Conservation (phyloP, 2,329 filamentous ascomycete genomes). For the Blumeria graminis region DNA sequence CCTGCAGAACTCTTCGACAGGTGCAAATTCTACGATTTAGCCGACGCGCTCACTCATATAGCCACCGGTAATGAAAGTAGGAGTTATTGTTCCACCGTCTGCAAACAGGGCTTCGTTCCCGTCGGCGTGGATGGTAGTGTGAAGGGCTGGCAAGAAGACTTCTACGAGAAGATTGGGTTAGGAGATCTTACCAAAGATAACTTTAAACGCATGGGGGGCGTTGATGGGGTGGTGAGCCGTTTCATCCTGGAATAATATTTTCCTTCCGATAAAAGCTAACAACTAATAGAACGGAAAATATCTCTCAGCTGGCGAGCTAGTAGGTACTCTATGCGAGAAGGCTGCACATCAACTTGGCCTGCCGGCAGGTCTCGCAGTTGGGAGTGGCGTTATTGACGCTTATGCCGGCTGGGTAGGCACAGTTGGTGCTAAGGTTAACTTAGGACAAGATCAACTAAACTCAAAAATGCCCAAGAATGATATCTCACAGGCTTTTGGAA, state of each 20-base stretch:
- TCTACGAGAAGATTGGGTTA: conserved; percentile 69
- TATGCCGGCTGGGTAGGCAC: conserved; percentile 98
- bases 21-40: conserved; percentile 93
- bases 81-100: conserved; percentile 88
- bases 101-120: conserved; percentile 90
- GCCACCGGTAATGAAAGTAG: conserved; percentile 79
- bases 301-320: conserved; percentile 73
- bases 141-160: conserved; percentile 96
- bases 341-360: conserved; percentile 68
- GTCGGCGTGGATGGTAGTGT: conserved; percentile 94
- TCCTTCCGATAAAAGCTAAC: conserved; percentile 7
- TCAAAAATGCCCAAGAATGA: conserved; percentile 51
- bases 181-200: conserved; percentile 61
- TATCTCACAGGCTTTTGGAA: conserved; percentile 75
- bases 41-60: conserved; percentile 79
- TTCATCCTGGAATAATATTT: conserved; percentile 13
- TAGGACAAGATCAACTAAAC: conserved; percentile 42
- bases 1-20: conserved; percentile 66
- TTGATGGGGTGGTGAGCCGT: conserved; percentile 72
- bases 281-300: conserved; percentile 60
- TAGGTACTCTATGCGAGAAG: conserved; percentile 62
- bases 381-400: conserved; percentile 90
- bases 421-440: conserved; percentile 82
- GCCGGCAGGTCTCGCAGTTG: conserved; percentile 68
- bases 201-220: conserved; percentile 82